Percentiles rank a stretch among this genome's conserved stretches.
These are phyloP conservation scores for Fusarium temperatum DNA, from an alignment of 2,329 filamentous ascomycete genomes.

Conservation along the genomic window DNA sequence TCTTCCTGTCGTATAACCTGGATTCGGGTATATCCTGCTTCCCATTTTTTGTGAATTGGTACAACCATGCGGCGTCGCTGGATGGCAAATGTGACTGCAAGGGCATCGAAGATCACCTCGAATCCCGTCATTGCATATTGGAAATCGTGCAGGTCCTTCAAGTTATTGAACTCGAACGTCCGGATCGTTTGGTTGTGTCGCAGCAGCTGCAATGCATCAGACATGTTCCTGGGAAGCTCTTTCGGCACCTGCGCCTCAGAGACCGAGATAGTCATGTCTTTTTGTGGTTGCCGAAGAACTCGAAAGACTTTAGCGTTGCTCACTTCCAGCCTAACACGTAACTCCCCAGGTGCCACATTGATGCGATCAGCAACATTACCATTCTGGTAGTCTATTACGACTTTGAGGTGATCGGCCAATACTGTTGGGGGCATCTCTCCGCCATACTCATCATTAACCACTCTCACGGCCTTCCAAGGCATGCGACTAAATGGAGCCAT, in stretches of 20 bases:
- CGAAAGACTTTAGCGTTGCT: constrained; percentile 69
- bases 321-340: constrained; percentile 73
- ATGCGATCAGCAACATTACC: constrained; percentile 85
- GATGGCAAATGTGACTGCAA: constrained; percentile 81
- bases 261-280: constrained; percentile 80
- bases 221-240: constrained; percentile 70
- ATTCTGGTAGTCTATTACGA: constrained; percentile 78
- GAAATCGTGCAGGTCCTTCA: constrained; percentile 79
- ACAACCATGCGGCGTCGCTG: constrained; percentile 88
- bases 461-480: constrained; percentile 72
- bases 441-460: constrained; percentile 77
- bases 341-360: constrained; percentile 80
- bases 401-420: constrained; percentile 77
- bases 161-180: constrained; percentile 72
- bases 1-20: constrained; percentile 79
- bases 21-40: constrained; percentile 79
- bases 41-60: constrained; percentile 94
- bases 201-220: constrained; percentile 69
- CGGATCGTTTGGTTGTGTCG: constrained; percentile 71
- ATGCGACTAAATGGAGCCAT: constrained; percentile 60
- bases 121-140: constrained; percentile 83
- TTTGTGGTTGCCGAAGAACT: constrained; percentile 76
- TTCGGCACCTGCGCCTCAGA: constrained; percentile 71
- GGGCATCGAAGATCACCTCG: constrained; percentile 75
- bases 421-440: constrained; percentile 71